These are phyloP conservation scores for Quercus alba DNA, from an alignment of 306 rosid species.

Conservation along the genomic window DNA sequence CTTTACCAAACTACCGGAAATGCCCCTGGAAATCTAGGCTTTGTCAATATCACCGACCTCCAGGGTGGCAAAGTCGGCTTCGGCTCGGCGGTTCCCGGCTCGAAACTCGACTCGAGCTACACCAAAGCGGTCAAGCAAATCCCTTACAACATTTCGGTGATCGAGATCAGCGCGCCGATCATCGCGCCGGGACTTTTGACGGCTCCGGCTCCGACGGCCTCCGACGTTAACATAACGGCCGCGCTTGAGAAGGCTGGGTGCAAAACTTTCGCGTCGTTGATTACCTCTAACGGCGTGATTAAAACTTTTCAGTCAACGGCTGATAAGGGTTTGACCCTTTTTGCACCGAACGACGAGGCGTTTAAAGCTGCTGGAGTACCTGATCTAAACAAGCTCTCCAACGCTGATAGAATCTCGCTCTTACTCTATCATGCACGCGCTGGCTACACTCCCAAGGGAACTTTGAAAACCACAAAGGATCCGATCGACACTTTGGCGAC, in stretches of 20 bases:
- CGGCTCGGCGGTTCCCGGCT: slow-evolving; percentile 86
- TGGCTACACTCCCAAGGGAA: slow-evolving; percentile 61
- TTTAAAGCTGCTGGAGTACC: slow-evolving; percentile 75
- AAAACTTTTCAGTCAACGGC: slow-evolving; percentile 57
- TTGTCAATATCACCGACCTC: slow-evolving; percentile 84
- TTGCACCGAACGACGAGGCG: slow-evolving; percentile 87
- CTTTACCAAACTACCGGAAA: slow-evolving; percentile 87
- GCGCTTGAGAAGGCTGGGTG: slow-evolving; percentile 74
- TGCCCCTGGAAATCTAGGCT: slow-evolving; percentile 70
- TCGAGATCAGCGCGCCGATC: slow-evolving; percentile 73
- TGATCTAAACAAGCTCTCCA: slow-evolving; percentile 79
- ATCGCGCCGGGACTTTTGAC: slow-evolving; percentile 70
- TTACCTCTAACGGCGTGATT: slow-evolving; percentile 53
- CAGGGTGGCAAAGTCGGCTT: slow-evolving; percentile 83
- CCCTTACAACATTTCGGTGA: slow-evolving; percentile 76
- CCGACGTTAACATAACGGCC: slow-evolving; percentile 64
- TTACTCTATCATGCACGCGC: slow-evolving; percentile 63
- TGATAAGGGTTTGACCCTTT: slow-evolving; percentile 73
- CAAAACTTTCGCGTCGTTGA: slow-evolving; percentile 62
- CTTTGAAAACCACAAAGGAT: slow-evolving; percentile 56
- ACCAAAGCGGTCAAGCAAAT: slow-evolving; percentile 74
- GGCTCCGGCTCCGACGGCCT: slow-evolving; percentile 78
- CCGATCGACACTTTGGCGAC: slow-evolving; percentile 66
- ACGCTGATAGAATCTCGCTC: slow-evolving; percentile 72
- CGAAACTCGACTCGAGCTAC: slow-evolving; percentile 80